A percentile compares a stretch with the other conserved stretches of the same genome.
Conservation (phyloP, 805 yeast genomes). For the Pichia exigua region DNA sequence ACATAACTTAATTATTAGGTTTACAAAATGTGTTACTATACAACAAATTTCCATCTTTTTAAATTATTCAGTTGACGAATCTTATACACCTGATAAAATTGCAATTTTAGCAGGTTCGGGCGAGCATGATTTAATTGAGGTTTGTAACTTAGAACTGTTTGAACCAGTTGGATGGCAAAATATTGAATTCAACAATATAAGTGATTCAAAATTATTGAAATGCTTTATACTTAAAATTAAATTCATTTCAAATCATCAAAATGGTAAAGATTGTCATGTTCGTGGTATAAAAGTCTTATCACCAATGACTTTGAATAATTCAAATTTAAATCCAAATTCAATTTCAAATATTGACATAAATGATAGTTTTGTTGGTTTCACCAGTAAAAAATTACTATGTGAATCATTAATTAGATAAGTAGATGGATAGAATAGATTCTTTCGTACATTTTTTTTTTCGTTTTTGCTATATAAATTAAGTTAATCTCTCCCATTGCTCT, state of each 20-base stretch:
- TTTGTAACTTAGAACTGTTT: constrained; percentile 46
- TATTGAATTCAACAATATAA: constrained; percentile 46
- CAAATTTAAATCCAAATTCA: constrained; percentile 7
- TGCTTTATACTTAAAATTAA: constrained; percentile 57
- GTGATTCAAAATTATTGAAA: constrained; percentile 51
- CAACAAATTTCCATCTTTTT: constrained; percentile 64
- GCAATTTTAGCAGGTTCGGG: constrained; percentile 68
- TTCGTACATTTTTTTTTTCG: not conserved
- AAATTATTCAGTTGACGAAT: constrained; percentile 70
- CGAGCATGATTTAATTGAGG: constrained; percentile 67
- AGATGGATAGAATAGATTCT: not conserved
- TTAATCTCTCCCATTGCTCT: constrained; percentile 9
- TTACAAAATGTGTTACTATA: constrained; percentile 66
- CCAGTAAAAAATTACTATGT: constrained; percentile 25
- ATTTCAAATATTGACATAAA: constrained; percentile 15
- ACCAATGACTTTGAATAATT: constrained; percentile 23
- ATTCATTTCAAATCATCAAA: constrained; percentile 78
- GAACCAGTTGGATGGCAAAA: constrained; percentile 79
- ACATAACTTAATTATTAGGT: constrained; percentile 71
- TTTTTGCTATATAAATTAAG: not conserved
- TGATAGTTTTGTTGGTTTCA: constrained; percentile 25
- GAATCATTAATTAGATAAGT: constrained; percentile 27
- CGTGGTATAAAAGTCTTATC: constrained; percentile 62
- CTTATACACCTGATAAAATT: constrained; percentile 80
- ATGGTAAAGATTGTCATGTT: constrained; percentile 92